Evolutionary conservation across 2,329 filamentous ascomycete species (phyloP).

Genomic region (Chrysoporthe puriensis): DNA sequence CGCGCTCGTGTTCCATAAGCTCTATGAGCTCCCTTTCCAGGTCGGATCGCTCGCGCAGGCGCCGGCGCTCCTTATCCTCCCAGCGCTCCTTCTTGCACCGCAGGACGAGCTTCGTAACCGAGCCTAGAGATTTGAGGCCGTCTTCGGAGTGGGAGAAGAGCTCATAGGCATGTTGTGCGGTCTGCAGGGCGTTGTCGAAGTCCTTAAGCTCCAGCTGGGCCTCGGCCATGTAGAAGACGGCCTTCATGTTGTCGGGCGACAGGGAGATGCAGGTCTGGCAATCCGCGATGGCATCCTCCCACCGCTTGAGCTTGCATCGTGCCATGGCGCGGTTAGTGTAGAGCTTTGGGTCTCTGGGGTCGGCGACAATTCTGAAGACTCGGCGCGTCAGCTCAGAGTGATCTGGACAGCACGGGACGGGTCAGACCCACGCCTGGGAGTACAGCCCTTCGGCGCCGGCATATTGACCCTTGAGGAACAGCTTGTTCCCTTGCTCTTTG

Average conservation of each 20-base stretch:
- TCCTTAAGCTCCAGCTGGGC: conserved; percentile 76
- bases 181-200: conserved; percentile 72
- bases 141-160: conserved; percentile 66
- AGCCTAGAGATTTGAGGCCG: conserved; percentile 61
- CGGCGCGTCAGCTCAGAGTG: conserved; percentile 4
- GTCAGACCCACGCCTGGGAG: conserved; percentile 65
- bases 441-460: conserved; percentile 69
- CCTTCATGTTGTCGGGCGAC: conserved; percentile 72
- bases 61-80: conserved; percentile 71
- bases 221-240: conserved; percentile 80
- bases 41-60: conserved; percentile 58
- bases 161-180: conserved; percentile 73
- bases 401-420: conserved; percentile 6
- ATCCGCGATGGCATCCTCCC: conserved; percentile 76
- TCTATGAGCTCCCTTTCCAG: conserved; percentile 64
- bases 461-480: conserved; percentile 69
- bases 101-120: conserved; percentile 75
- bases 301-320: conserved; percentile 73
- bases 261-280: conserved; percentile 76
- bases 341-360: conserved; percentile 75
- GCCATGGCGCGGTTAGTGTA: conserved; percentile 91
- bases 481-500: conserved; percentile 65
- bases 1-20: conserved; percentile 52
- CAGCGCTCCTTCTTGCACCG: conserved; percentile 84
- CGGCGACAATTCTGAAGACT: conserved; percentile 69